Percentiles rank a stretch among this genome's conserved stretches.
Evolutionary conservation across 1,284 basidiomycete species (phyloP).

Genomic region (Coniferiporia weirii): DNA sequence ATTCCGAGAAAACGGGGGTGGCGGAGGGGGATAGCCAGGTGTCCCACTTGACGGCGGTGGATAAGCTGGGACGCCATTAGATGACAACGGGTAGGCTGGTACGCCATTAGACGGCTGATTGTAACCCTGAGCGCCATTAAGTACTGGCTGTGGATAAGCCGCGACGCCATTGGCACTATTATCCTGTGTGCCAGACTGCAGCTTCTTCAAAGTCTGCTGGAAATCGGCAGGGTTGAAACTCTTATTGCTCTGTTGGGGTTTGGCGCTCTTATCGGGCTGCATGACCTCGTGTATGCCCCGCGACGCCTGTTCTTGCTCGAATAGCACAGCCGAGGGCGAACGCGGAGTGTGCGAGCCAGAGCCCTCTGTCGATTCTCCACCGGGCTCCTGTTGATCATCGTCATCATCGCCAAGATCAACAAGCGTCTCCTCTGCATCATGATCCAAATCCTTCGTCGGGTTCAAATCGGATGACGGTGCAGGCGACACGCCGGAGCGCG

Average conservation of each 20-base stretch:
- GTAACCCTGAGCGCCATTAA: background rate
- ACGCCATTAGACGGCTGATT: conserved; percentile 9
- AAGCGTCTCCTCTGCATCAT: conserved; percentile 16
- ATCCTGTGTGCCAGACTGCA: conserved; percentile 19
- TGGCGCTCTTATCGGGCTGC: conserved; percentile 5
- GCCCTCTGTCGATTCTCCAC: conserved; percentile 29
- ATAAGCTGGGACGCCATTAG: background rate
- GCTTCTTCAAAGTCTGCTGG: conserved; percentile 33
- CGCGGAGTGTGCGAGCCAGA: conserved; percentile 58
- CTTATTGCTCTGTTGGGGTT: background rate
- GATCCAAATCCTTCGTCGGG: conserved; percentile 36
- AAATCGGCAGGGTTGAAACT: conserved; percentile 49
- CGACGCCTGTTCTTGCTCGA: conserved; percentile 31
- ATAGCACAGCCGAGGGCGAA: conserved; percentile 60
- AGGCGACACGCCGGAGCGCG: conserved; percentile 39
- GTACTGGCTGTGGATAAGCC: background rate
- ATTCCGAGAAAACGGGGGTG: conserved; percentile 20
- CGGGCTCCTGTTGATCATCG: conserved; percentile 27
- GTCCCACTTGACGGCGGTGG: conserved; percentile 18
- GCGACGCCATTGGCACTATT: background rate
- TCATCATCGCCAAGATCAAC: conserved; percentile 22
- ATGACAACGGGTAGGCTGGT: background rate
- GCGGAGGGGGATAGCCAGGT: conserved; percentile 19
- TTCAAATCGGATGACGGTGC: conserved; percentile 52
- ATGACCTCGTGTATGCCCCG: conserved; percentile 16